Percentiles rank a stretch among this genome's conserved stretches.
These are phyloP conservation scores for Forsythia viridissima DNA, from an alignment of 257 asterid species.

Conservation along the genomic window DNA sequence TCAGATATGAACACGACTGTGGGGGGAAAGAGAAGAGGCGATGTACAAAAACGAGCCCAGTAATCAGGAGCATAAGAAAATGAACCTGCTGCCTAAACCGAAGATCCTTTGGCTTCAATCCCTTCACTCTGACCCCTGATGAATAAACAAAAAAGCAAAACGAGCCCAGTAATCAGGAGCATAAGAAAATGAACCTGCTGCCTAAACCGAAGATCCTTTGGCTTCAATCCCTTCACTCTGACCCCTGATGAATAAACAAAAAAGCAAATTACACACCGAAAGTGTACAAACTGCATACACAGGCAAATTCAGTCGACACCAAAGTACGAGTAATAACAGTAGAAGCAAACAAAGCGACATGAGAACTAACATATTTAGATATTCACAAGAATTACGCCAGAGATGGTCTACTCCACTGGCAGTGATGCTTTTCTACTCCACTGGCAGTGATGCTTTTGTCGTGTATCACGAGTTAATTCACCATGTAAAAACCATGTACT, in stretches of 20 bases:
- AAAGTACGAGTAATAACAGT: background rate
- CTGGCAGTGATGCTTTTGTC: too few species aligned
- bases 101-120: background rate
- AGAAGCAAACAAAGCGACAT: background rate
- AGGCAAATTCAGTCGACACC: background rate
- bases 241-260: constrained; percentile 19
- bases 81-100: background rate
- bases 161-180: background rate
- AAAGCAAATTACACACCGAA: background rate
- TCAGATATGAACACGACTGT: background rate
- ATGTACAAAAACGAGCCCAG: background rate
- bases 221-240: background rate
- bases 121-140: constrained; percentile 22
- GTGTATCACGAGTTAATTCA: background rate
- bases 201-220: background rate
- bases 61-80: background rate
- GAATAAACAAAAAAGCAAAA: background rate
- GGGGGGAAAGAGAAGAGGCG: background rate
- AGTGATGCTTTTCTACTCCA: too few species aligned
- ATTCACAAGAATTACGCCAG: too few species aligned
- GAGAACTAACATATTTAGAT: too few species aligned
- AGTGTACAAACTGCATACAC: background rate
- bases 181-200: background rate
- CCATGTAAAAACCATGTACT: background rate
- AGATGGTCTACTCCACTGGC: background rate